Base-by-base conservation (phyloP, 768 basidiomycete genomes). In the Termitomyces sp. region DNA sequence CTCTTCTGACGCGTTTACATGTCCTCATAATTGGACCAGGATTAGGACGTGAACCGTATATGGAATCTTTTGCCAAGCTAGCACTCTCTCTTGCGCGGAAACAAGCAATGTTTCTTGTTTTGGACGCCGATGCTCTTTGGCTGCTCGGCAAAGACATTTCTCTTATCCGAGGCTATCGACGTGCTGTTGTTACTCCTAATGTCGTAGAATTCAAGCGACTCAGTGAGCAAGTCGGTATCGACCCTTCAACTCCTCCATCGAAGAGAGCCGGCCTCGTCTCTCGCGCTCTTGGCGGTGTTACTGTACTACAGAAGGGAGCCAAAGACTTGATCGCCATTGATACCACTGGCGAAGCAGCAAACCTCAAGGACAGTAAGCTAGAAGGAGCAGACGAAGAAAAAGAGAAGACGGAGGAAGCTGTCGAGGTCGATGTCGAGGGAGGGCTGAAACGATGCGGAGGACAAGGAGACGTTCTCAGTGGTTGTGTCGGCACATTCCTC, bases 1-100 rank as follows among this genome's bases (percentile, higher is more conserved):
- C 84, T 0, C 79, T 99, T 49, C 79, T 98, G 53, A 82, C 85
- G 1, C 89, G 97, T 8, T 83, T 99, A 7, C 97, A 99, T 73
- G 93, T 91, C 25, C 86, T 99, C 46, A 83, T 99, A 25, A 84
- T 98, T 36, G 97, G 97, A 0, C 97, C 97, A 0, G 97, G 97
- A 5, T 83, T 99, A 0, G 97, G 97, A 0, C 86, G 97, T 0
- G 93, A 94, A 68, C 74, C 81, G 3, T 91, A 93, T 76, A 99
- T 98, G 94, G 92, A 93, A 70, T 74, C 72, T 4, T 94, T 85
- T 60, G 96, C 95, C 1, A 83, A 83, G 60, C 72, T 87, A 32
- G 94, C 96, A 0, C 76, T 98, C 20, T 74, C 74, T 10, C 79
- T 96, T 46, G 96, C 96, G 4, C 79, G 81, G n/a, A 64, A 72